Conservation (phyloP, 768 basidiomycete species). For the Phylloporus arenicola region DNA sequence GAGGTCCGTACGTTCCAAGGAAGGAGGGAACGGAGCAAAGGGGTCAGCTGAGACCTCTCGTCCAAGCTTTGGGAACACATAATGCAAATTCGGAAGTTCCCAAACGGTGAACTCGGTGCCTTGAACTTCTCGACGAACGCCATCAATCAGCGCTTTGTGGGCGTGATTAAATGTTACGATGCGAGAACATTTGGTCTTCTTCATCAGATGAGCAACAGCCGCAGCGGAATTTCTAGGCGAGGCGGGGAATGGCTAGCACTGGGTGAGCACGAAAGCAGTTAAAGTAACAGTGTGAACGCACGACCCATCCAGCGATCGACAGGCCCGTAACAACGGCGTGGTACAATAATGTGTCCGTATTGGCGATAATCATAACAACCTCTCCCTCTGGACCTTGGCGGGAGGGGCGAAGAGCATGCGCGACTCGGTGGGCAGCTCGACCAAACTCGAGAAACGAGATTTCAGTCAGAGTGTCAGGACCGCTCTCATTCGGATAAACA, state of each 20-base stretch:
- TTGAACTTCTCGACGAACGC: not conserved
- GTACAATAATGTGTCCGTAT: constrained; percentile 27
- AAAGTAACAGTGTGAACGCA: not conserved
- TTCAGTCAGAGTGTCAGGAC: constrained; percentile 11
- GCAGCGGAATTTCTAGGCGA: constrained; percentile 21
- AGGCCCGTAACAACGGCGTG: constrained; percentile 23
- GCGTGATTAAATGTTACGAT: constrained; percentile 10
- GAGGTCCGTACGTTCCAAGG: constrained; percentile 1
- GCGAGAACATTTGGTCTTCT: constrained; percentile 13
- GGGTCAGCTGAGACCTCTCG: constrained; percentile 16
- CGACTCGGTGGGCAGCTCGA: no score
- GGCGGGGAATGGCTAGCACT: constrained; percentile 18
- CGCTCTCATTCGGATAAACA: constrained; percentile 12
- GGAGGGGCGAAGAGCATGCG: no score
- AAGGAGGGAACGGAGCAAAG: constrained; percentile 9
- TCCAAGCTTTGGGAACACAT: constrained; percentile 35
- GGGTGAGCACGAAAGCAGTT: constrained; percentile 9
- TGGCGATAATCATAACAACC: constrained; percentile 31
- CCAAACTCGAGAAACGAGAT: no score
- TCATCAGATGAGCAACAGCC: constrained; percentile 19
- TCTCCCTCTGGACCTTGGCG: constrained; percentile 17
- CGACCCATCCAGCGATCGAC: constrained; percentile 4
- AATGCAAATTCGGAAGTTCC: constrained; percentile 12
- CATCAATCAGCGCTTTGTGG: constrained; percentile 11
- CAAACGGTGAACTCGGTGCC: constrained; percentile 3